A percentile compares a stretch with the other conserved stretches of the same genome.
Conservation (phyloP, 208 protist genomes). For the Jaenimonas drosophilae region DNA sequence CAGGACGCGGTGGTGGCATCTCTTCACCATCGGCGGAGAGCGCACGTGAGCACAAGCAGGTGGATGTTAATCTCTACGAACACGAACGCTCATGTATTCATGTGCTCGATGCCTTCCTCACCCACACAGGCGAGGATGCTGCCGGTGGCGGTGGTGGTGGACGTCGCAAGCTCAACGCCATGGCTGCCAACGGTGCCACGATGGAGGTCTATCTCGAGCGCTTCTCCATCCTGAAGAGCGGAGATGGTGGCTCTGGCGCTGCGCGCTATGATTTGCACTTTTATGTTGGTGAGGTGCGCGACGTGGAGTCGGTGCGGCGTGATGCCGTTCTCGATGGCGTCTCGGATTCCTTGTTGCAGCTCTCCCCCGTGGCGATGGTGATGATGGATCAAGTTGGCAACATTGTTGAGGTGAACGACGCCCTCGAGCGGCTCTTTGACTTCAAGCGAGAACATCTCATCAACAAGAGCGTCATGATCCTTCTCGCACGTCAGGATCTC, state of each 20-base stretch:
- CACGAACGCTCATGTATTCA: too few species aligned
- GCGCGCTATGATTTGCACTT: neutral
- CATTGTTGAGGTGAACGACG: constrained; percentile 21
- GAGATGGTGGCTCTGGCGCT: neutral
- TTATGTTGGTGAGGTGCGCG: constrained; percentile 9
- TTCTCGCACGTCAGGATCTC: constrained; percentile 5
- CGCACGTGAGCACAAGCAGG: too few species aligned
- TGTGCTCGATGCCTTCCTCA: too few species aligned
- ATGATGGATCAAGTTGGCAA: constrained; percentile 12
- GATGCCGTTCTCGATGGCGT: constrained; percentile 1
- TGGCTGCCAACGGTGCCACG: too few species aligned
- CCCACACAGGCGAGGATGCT: too few species aligned
- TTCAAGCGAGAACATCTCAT: constrained; percentile 8
- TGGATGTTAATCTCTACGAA: too few species aligned
- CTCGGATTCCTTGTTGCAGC: constrained; percentile 6
- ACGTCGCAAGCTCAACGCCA: too few species aligned
- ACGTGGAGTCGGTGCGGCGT: constrained; percentile 2
- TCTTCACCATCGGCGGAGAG: too few species aligned
- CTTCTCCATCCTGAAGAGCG: too few species aligned
- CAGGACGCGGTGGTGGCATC: too few species aligned
- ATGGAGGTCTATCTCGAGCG: too few species aligned
- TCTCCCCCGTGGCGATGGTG: constrained; percentile 12
- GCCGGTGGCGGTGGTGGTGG: too few species aligned
- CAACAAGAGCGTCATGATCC: constrained; percentile 9
- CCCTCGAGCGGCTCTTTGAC: constrained; percentile 11